Percentiles rank a stretch among this genome's conserved stretches.
These are phyloP conservation scores for Globisporangium orthogonon DNA, from an alignment of 352 stramenopile species.

Conservation along the genomic window DNA sequence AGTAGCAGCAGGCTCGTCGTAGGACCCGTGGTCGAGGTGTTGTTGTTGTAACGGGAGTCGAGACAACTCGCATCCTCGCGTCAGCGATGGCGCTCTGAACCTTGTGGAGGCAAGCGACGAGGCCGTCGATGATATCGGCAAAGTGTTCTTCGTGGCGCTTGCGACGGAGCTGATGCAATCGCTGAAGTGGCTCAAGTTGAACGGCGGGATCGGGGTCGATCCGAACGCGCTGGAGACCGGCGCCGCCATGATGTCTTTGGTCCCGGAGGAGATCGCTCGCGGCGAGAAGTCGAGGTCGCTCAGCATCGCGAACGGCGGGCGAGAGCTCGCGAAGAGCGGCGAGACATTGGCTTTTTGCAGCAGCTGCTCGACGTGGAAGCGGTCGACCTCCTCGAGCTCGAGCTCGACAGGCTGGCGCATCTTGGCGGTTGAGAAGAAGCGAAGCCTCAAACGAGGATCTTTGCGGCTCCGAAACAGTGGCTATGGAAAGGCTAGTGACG, in stretches of 20 bases:
- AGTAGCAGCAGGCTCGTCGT: background rate
- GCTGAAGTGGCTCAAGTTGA: slow-evolving; percentile 1
- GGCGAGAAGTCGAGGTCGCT: slow-evolving; percentile 35
- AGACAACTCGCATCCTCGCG: background rate
- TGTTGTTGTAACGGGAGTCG: background rate
- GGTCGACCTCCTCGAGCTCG: slow-evolving; percentile 35
- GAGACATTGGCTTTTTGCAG: slow-evolving; percentile 25
- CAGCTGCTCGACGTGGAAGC: slow-evolving; percentile 18
- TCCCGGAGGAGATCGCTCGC: slow-evolving; percentile 4
- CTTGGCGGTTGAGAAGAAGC: background rate
- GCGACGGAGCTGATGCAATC: background rate
- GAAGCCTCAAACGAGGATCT: background rate
- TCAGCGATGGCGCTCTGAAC: background rate
- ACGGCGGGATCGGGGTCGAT: background rate
- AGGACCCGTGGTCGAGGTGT: background rate
- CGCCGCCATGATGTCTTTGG: background rate
- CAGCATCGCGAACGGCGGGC: slow-evolving; percentile 14
- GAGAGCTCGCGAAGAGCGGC: slow-evolving; percentile 27
- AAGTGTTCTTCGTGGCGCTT: background rate
- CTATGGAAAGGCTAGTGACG: too few species aligned
- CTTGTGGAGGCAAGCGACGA: background rate
- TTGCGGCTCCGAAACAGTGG: background rate
- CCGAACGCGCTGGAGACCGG: background rate
- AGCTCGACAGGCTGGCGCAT: slow-evolving; percentile 20
- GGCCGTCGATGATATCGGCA: background rate